Conservation (phyloP, 1,284 basidiomycete genomes). For the Cryptococcus sp. region DNA sequence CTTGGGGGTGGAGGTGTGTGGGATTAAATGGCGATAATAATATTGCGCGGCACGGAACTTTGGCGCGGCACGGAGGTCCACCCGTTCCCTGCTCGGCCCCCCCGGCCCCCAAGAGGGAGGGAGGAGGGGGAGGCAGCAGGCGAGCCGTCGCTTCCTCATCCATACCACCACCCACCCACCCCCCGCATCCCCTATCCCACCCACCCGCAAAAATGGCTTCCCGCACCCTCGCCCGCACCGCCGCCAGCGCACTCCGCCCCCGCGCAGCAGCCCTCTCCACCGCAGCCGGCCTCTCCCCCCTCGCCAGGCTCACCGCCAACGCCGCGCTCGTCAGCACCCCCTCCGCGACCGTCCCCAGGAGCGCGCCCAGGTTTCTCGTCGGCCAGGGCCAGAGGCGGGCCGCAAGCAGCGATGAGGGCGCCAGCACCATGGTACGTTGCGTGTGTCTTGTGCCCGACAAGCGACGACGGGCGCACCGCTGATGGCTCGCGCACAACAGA, state of each 20-base stretch:
- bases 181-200: not conserved
- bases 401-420: constrained; percentile 42
- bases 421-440: constrained; percentile 44
- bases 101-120: too few relatives aligned
- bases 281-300: constrained; percentile 20
- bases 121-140: too few relatives aligned
- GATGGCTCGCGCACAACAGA: constrained; percentile 71
- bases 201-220: constrained; percentile 27
- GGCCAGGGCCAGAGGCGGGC: constrained; percentile 27
- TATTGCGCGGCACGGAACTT: not conserved
- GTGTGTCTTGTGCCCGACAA: too few relatives aligned
- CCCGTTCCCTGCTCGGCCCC: not conserved
- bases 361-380: constrained; percentile 31
- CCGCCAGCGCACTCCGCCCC: constrained; percentile 10
- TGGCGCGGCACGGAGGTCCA: not conserved
- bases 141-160: too few relatives aligned
- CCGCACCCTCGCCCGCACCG: constrained; percentile 16
- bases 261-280: constrained; percentile 15
- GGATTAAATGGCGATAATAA: too few relatives aligned
- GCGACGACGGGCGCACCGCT: too few relatives aligned
- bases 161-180: too few relatives aligned
- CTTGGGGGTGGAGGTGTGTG: too few relatives aligned
- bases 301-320: constrained; percentile 14
- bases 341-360: constrained; percentile 37
- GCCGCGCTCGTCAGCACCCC: constrained; percentile 44